A percentile compares a stretch with the other conserved stretches of the same genome.
phyloP scores from a whole-genome alignment of 1,284 basidiomycete species.

The Hortiboletus rubellus region DNA sequence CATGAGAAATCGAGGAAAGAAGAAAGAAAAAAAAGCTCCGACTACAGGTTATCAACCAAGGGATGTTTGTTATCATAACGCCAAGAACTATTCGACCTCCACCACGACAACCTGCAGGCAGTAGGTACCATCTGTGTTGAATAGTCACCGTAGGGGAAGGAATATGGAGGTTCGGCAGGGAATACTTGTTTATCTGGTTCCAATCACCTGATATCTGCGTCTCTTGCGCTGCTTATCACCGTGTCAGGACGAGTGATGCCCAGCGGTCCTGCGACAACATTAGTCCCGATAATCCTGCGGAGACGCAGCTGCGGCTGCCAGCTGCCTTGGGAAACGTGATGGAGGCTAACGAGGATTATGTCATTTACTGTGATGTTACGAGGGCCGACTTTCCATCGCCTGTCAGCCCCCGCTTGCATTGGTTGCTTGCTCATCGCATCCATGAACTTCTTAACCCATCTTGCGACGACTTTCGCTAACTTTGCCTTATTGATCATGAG shows the following conservation, averaged over 20 bases:
- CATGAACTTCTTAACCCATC: conserved; percentile 40
- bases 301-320: conserved; percentile 73
- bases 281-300: neutral
- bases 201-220: too few relatives aligned
- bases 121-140: neutral
- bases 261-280: neutral
- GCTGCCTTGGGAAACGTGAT: conserved; percentile 72
- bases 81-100: neutral
- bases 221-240: neutral
- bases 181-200: neutral
- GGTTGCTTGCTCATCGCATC: neutral
- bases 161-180: neutral
- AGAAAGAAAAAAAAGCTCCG: too few relatives aligned
- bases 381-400: conserved; percentile 53
- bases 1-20: neutral
- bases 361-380: conserved; percentile 56
- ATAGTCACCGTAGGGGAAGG: neutral
- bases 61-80: neutral
- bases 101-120: neutral
- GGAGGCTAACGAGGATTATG: conserved; percentile 63
- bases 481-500: conserved; percentile 61
- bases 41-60: neutral
- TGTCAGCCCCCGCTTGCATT: conserved; percentile 12
- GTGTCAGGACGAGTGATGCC: too few relatives aligned
- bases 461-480: conserved; percentile 61